Percentiles rank a stretch among this genome's conserved stretches.
Conservation (phyloP, 1,139 yeast genomes). For the Geotrichum histeridarum region DNA sequence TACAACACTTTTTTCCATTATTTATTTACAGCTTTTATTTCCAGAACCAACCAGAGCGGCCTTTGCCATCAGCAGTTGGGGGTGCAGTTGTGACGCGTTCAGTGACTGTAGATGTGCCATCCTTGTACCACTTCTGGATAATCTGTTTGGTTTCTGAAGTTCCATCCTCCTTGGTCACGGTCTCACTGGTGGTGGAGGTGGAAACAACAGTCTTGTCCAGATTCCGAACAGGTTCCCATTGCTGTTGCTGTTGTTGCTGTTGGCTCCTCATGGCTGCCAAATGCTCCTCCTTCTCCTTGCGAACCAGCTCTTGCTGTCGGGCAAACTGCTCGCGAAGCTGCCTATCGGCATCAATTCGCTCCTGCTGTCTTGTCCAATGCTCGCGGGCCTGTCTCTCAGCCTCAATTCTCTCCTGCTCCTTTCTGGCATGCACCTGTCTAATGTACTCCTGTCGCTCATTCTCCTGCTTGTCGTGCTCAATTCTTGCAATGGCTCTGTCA, state of each 20-base stretch:
- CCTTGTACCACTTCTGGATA: slow-evolving; percentile 51
- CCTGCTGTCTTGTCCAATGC: neutral
- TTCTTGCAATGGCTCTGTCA: neutral
- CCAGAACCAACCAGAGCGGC: slow-evolving; percentile 33
- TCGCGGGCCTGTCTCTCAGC: neutral
- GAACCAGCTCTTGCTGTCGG: neutral
- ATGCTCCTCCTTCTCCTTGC: neutral
- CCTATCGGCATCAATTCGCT: neutral
- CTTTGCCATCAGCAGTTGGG: neutral
- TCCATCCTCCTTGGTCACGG: slow-evolving; percentile 41
- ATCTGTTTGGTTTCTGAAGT: slow-evolving; percentile 52
- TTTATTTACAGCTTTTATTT: slow-evolving; percentile 18
- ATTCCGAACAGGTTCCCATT: neutral
- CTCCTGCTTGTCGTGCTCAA: neutral
- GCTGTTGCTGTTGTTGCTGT: too few species aligned
- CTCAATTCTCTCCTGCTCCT: neutral
- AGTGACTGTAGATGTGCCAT: slow-evolving; percentile 52
- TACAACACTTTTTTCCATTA: neutral
- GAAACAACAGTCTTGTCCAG: slow-evolving; percentile 2
- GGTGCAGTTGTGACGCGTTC: slow-evolving; percentile 25
- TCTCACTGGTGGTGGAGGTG: slow-evolving; percentile 1
- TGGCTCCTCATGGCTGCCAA: neutral
- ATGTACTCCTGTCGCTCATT: neutral
- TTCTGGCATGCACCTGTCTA: neutral
- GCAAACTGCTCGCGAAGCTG: neutral